phyloP scores from a whole-genome alignment of 2,329 filamentous ascomycete species.

The Penicillium sp. region DNA sequence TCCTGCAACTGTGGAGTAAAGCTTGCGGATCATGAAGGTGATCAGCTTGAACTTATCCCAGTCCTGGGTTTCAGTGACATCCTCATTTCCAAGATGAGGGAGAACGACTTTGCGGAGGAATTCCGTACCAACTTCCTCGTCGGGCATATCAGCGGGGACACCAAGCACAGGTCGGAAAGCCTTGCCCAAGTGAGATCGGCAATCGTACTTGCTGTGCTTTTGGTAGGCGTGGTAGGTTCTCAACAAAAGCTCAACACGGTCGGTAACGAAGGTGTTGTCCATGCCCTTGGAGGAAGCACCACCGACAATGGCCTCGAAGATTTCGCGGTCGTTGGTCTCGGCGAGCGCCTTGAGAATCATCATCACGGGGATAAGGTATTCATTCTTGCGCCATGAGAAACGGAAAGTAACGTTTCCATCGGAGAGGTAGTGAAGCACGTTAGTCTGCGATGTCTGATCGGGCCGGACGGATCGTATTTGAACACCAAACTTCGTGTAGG shows the following conservation, averaged over 20 bases:
- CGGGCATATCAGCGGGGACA: conserved; percentile 76
- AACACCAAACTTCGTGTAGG: conserved; percentile 87
- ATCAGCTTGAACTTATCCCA: conserved; percentile 91
- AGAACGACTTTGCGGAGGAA: conserved; percentile 88
- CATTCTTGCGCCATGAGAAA: conserved; percentile 96
- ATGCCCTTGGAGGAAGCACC: conserved; percentile 71
- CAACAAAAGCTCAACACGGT: conserved; percentile 86
- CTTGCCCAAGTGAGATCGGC: conserved; percentile 79
- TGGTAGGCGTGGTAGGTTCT: conserved; percentile 91
- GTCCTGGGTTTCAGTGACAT: conserved; percentile 81
- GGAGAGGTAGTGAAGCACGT: conserved; percentile 90
- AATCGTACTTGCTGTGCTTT: conserved; percentile 77
- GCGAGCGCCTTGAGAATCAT: conserved; percentile 95
- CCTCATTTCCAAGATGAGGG: conserved; percentile 82
- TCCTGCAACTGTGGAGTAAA: conserved; percentile 88
- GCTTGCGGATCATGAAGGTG: conserved; percentile 92
- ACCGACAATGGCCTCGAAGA: conserved; percentile 91
- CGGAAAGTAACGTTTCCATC: conserved; percentile 96
- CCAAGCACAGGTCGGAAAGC: conserved; percentile 89
- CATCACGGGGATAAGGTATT: conserved; percentile 92
- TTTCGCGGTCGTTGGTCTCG: conserved; percentile 94
- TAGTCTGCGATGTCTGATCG: conserved; percentile 98
- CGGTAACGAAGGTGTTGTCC: conserved; percentile 88
- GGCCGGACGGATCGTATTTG: conserved; percentile 88
- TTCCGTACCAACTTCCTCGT: conserved; percentile 87